These are phyloP conservation scores for Aethionema arabicum DNA, from an alignment of 345 rosid species.

Conservation along the genomic window DNA sequence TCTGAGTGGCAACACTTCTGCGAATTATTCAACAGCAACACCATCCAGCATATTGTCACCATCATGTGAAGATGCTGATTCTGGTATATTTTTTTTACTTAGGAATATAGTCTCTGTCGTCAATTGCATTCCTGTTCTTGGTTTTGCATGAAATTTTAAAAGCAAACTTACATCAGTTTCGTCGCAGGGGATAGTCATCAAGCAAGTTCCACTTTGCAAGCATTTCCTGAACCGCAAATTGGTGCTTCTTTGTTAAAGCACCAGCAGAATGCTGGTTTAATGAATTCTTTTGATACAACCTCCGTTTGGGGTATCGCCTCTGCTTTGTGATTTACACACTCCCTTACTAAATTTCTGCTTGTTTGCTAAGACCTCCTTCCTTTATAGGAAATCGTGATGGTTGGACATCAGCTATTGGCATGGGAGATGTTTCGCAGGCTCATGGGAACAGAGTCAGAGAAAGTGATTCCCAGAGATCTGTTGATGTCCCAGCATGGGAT, in stretches of 20 bases:
- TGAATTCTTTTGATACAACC: constrained; percentile 35
- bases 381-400: constrained; percentile 44
- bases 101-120: constrained; percentile 15
- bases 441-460: constrained; percentile 44
- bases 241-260: constrained; percentile 36
- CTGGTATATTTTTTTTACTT: constrained; percentile 52
- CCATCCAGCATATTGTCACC: constrained; percentile 73
- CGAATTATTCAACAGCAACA: constrained; percentile 61
- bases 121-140: constrained; percentile 8
- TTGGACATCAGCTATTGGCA: constrained; percentile 38
- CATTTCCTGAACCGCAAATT: constrained; percentile 39
- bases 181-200: constrained; percentile 66
- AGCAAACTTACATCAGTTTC: constrained; percentile 30
- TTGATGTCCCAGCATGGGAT: constrained; percentile 65
- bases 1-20: constrained; percentile 50
- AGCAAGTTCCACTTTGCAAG: constrained; percentile 43
- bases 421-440: constrained; percentile 36
- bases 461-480: constrained; percentile 50
- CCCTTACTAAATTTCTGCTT: constrained; percentile 13
- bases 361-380: constrained; percentile 27
- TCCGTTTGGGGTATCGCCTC: constrained; percentile 45
- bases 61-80: constrained; percentile 82
- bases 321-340: constrained; percentile 21
- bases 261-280: constrained; percentile 39
- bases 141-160: constrained; percentile 20